Conservation (phyloP, 2,329 filamentous ascomycete species). For the Orbilia brochopaga region DNA sequence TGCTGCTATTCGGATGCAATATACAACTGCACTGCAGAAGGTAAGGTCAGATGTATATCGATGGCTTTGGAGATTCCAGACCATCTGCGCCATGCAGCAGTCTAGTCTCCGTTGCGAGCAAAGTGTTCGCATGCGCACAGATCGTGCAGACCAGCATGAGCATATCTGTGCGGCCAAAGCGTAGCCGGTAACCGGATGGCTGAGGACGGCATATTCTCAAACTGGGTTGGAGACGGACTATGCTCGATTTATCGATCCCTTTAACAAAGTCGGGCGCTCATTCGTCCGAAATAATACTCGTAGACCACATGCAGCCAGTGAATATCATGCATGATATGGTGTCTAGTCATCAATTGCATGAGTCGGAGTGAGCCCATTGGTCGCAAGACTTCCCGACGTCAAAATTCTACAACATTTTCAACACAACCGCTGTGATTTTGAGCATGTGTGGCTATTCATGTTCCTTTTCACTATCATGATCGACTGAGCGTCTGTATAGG, state of each 20-base stretch:
- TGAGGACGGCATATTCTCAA: too few relatives aligned
- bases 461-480: too few relatives aligned
- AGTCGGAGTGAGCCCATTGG: not conserved
- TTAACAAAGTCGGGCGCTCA: too few relatives aligned
- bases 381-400: not conserved
- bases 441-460: too few relatives aligned
- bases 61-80: not conserved
- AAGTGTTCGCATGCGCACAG: too few relatives aligned
- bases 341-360: not conserved
- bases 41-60: not conserved
- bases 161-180: too few relatives aligned
- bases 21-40: not conserved
- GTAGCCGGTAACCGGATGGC: not conserved
- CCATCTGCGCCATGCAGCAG: too few relatives aligned
- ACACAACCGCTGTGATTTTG: not conserved
- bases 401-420: constrained; percentile 1
- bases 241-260: too few relatives aligned
- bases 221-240: too few relatives aligned
- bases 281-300: not conserved
- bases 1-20: constrained; percentile 2
- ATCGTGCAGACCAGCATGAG: too few relatives aligned
- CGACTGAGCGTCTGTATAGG: too few relatives aligned
- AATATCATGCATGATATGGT: not conserved
- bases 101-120: not conserved
- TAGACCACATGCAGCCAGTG: not conserved